Base-by-base conservation (phyloP, 352 stramenopile genomes). In the Phytophthora cactorum region DNA sequence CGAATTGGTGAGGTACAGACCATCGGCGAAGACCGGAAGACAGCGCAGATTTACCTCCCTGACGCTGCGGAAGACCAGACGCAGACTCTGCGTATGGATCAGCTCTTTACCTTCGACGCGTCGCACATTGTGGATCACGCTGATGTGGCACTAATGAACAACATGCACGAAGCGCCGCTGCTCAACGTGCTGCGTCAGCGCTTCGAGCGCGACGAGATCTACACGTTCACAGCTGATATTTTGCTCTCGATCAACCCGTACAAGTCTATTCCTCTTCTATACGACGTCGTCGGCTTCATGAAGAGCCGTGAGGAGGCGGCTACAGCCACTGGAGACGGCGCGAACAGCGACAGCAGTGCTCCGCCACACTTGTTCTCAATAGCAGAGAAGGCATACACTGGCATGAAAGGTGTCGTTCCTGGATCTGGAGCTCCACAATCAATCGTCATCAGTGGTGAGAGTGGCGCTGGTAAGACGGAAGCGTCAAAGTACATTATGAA, bases 381-480 rank as follows among this genome's bases (percentile, higher is more conserved):
- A 49, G 87, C 89, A 0, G 86, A 90, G 57, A 89, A 87, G 59
- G 86, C 88, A 27, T 95, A 95, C 50, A 68, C 65, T 3, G 78
- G 82, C 12, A 88, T 92, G 81, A 89, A 92, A 45, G 83, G 83
- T 2, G 70, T 81, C 8, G 56, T 88, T 3, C 66, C 81, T 9
- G 84, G 84, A 0, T 75, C 69, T 2, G 82, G 84, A 1, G 77
- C 72, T 7, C 85, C 96, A 38, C 95, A 98, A 68, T 97, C 88
- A 1, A 98, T 98, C 70, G 81, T 98, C 29, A 93, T 98, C n/a
- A 97, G 88, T 22, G 95, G 95, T 28, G 95, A 98, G 61, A 97
- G 86, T 34, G 95, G 95, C 7, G 93, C 93, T 0, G 95, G 95
- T 7, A 98, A 98, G 77, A 98, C 95, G 0, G 93, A 98, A 67